Conservation (phyloP, 2,329 filamentous ascomycete species). For the Colletotrichum karsti region DNA sequence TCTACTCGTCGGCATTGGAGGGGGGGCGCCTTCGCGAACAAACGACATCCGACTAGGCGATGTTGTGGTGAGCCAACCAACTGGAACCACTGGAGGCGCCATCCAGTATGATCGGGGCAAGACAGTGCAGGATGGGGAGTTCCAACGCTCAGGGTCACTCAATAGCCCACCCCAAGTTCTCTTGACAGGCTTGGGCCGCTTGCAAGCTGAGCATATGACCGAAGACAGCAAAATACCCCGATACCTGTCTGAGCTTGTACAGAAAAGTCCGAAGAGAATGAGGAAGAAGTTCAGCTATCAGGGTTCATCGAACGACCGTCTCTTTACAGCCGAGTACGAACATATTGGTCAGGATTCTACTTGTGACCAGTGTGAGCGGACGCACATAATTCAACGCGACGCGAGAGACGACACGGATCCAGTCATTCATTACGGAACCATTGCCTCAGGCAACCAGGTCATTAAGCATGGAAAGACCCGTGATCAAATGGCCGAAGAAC, state of each 20-base stretch:
- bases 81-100: conserved; percentile 27
- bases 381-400: neutral
- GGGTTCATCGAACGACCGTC: neutral
- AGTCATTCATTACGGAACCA: conserved; percentile 32
- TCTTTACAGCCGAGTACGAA: neutral
- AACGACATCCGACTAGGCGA: conserved; percentile 38
- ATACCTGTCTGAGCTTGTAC: neutral
- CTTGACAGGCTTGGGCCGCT: neutral
- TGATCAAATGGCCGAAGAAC: neutral
- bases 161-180: neutral
- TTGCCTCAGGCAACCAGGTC: conserved; percentile 34
- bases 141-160: neutral
- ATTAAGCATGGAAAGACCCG: conserved; percentile 28
- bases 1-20: neutral
- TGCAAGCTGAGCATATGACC: neutral
- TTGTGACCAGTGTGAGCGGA: neutral
- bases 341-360: neutral
- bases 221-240: neutral
- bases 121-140: neutral
- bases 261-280: neutral
- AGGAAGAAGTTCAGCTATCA: neutral
- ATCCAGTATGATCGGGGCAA: conserved; percentile 36
- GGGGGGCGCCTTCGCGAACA: neutral
- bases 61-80: conserved; percentile 35
- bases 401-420: neutral